A percentile compares a stretch with the other conserved stretches of the same genome.
phyloP scores from a whole-genome alignment of 208 protist species.

The Crithidia fasciculata region DNA sequence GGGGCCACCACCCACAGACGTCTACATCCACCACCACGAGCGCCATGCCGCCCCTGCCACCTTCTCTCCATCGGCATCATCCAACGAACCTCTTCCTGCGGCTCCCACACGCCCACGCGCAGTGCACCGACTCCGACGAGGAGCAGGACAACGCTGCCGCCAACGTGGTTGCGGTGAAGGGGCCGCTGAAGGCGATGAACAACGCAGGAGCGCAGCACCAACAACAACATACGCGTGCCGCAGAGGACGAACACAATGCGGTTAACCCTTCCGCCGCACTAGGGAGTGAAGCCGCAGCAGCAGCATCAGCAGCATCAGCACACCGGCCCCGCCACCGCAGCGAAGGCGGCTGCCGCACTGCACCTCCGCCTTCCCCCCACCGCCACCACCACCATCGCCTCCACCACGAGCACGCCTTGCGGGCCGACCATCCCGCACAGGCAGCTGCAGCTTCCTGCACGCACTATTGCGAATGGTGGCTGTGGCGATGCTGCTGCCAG shows the following conservation, averaged over 20 bases:
- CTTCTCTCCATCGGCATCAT: constrained; percentile 25
- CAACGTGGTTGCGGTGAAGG: no score
- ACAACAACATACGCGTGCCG: not conserved
- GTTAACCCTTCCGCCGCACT: no score
- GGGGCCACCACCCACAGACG: no score
- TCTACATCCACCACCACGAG: not conserved
- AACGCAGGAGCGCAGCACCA: not conserved
- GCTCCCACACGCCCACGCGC: constrained; percentile 7
- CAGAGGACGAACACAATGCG: no score
- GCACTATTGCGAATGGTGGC: no score
- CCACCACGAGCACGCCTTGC: not conserved
- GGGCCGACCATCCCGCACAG: not conserved
- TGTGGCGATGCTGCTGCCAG: not conserved
- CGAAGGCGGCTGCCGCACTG: constrained; percentile 11
- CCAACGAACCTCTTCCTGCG: constrained; percentile 26
- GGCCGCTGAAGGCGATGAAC: no score
- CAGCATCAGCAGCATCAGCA: not conserved
- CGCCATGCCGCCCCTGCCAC: constrained; percentile 26
- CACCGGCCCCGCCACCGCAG: constrained; percentile 14
- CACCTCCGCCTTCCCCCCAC: not conserved
- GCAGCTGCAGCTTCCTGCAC: not conserved
- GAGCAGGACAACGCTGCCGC: not conserved
- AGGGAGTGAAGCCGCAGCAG: not conserved
- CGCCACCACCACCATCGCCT: not conserved
- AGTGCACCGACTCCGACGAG: not conserved